Evolutionary conservation across 179 eudicot species (phyloP), one percentile per base, ranked within the genome.

Genomic region (Vitellaria paradoxa): DNA sequence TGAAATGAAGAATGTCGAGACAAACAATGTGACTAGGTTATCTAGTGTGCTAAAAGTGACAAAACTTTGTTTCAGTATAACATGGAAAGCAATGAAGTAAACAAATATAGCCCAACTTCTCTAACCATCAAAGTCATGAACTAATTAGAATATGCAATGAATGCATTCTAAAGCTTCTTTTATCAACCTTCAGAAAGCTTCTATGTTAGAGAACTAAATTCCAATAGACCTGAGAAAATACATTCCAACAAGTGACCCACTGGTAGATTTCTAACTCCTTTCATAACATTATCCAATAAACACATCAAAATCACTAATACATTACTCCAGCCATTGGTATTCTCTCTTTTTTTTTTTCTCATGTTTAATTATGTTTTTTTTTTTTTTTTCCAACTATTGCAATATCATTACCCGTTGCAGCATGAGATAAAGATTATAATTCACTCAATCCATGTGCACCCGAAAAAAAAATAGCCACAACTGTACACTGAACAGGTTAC

Each of bases 101-200:
- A 68, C 20, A 11, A 11, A 67, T 42, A 67, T 65, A 67, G 23
- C 50, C 20, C 52, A 67, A 67, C 70, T 67, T 67, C n/a, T 45
- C n/a, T 42, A 10, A 55, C 40, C 18, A 30, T 15, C 40, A 7
- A 66, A 42, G 10, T 52, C 20, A n/a, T 10, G 21, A 65, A 42
- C 20, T 47, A 47, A 42, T 74, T 7, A 74, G 21, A 61, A 47
- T 12, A 53, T 74, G 45, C 10, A 49, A 46, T 9, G 2, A 21
- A 8, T 23, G 73, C 60, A 70, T 7, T 70, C 20, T 46, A 55
- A 71, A 71, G 63, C 14, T 53, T 53, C 62, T 24, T 53, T 69
- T 42, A 30, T 55, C 30, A 0, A 21, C 15, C 76, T 55, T 37
- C 12, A 37, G 23, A 21, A 59, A 55, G 63, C 7, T 37, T 55